Evolutionary conservation across 2,329 filamentous ascomycete genomes (phyloP).

Genomic region (Pseudocercospora fuligena): DNA sequence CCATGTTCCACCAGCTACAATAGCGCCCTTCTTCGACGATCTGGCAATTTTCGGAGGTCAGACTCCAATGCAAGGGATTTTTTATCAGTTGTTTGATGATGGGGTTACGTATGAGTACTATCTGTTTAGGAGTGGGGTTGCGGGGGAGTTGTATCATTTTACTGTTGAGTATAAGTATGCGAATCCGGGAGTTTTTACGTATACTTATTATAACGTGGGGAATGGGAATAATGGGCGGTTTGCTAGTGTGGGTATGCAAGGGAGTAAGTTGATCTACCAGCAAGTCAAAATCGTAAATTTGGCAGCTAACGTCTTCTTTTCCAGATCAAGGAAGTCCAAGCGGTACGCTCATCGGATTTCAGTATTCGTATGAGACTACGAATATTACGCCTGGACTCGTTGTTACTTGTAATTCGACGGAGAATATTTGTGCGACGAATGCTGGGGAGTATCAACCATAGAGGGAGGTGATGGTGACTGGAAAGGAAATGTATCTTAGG

Average conservation of each 20-base stretch:
- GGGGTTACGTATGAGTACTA: conserved; percentile 41
- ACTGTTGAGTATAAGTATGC: conserved; percentile 37
- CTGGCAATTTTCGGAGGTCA: conserved; percentile 33
- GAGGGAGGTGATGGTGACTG: no score
- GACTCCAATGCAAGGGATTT: conserved; percentile 38
- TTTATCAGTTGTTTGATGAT: conserved; percentile 35
- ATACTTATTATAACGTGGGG: conserved; percentile 37
- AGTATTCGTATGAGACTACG: conserved; percentile 27
- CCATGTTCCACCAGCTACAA: conserved; percentile 35
- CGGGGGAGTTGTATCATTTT: conserved; percentile 38
- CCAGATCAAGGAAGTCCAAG: not conserved
- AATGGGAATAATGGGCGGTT: conserved; percentile 28
- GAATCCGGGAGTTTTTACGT: conserved; percentile 37
- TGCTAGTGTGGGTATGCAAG: conserved; percentile 38
- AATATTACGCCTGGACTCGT: conserved; percentile 31
- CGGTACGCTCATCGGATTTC: conserved; percentile 15
- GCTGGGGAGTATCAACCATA: not conserved
- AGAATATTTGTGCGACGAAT: conserved; percentile 26
- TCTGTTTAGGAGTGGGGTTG: conserved; percentile 28
- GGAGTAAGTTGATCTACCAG: conserved; percentile 39
- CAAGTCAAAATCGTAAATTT: no score
- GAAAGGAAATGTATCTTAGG: not conserved
- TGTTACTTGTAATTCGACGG: conserved; percentile 34
- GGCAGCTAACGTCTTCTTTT: not conserved
- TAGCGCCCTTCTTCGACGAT: conserved; percentile 43